Conservation (phyloP, 23 red algal genomes). For the Gracilariopsis chorda region DNA sequence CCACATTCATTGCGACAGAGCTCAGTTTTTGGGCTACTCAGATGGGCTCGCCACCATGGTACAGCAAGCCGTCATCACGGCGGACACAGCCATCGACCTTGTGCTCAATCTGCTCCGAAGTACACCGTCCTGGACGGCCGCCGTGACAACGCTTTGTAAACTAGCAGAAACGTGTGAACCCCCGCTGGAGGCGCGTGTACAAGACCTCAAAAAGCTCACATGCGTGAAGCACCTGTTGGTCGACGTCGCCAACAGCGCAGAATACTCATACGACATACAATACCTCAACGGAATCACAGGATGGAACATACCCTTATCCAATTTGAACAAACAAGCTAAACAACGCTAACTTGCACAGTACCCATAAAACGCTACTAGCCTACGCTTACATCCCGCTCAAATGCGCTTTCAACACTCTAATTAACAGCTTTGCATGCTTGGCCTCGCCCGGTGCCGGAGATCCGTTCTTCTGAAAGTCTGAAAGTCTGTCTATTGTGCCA, state of each 20-base stretch:
- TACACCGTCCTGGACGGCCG: background rate
- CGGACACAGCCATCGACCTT: background rate
- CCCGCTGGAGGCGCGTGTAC: background rate
- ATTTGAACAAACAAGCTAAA: background rate
- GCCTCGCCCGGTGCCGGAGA: background rate
- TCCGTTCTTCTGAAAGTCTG: constrained; percentile 51
- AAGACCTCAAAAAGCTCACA: background rate
- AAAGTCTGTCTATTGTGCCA: constrained; percentile 19
- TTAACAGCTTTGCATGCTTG: constrained; percentile 50
- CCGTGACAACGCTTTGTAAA: constrained; percentile 9
- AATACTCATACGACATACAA: constrained; percentile 7
- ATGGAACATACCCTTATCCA: background rate
- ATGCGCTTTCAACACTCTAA: constrained; percentile 54
- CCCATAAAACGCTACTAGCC: too few relatives aligned
- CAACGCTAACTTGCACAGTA: background rate
- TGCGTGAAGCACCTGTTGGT: background rate
- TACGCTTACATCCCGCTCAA: constrained; percentile 7
- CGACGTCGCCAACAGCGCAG: background rate
- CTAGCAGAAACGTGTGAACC: background rate
- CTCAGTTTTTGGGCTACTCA: constrained; percentile 32
- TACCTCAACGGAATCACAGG: background rate
- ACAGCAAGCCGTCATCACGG: background rate
- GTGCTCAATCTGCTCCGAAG: background rate
- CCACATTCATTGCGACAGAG: background rate
- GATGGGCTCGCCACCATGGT: constrained; percentile 19